Conservation (phyloP, 139 green algal species). For the Chlorella sp. region DNA sequence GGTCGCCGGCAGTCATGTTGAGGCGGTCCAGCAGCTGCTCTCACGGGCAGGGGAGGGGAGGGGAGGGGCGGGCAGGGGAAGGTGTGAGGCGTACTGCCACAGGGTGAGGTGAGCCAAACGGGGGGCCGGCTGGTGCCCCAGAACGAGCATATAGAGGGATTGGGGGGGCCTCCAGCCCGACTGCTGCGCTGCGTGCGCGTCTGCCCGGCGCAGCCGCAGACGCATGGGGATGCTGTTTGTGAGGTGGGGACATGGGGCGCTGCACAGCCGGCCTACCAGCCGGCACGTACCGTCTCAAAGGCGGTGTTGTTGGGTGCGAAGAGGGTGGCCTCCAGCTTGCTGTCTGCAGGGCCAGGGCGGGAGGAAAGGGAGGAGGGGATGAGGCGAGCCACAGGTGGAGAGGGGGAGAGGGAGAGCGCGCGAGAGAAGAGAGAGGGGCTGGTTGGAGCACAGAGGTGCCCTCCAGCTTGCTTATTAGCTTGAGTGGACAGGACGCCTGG, state of each 20-base stretch:
- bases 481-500: not conserved
- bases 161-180: too few species aligned
- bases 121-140: too few species aligned
- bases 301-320: slow-evolving; percentile 40
- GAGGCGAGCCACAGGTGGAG: not conserved
- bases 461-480: not conserved
- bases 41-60: not conserved
- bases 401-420: not conserved
- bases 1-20: slow-evolving; percentile 3
- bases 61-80: not conserved
- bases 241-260: not conserved
- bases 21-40: not conserved
- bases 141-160: too few species aligned
- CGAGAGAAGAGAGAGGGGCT: not conserved
- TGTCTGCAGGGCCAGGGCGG: not conserved
- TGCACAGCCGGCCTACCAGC: not conserved
- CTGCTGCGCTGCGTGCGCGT: not conserved
- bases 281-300: slow-evolving; percentile 8
- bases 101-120: not conserved
- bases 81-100: not conserved
- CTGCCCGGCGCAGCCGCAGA: too few species aligned
- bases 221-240: too few species aligned
- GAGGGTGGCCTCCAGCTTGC: slow-evolving; percentile 14
- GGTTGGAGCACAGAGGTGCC: too few species aligned
- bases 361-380: not conserved